phyloP scores from a whole-genome alignment of 2,329 filamentous ascomycete genomes.

The Xylariaceae sp. region DNA sequence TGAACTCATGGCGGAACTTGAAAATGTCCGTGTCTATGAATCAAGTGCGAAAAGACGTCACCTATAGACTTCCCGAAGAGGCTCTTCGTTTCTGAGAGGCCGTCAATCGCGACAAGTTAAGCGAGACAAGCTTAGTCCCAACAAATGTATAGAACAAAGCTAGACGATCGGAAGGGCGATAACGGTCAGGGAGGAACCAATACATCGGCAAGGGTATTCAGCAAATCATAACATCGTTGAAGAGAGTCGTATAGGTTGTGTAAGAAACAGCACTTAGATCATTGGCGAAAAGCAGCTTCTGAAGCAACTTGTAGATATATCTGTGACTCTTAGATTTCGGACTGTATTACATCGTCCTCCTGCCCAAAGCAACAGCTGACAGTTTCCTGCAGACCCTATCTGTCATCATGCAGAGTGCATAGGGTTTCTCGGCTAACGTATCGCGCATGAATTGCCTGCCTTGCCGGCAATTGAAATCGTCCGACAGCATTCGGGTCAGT shows the following conservation, averaged over 20 bases:
- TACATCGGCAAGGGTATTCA: neutral
- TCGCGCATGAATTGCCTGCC: too few species aligned
- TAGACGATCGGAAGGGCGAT: neutral
- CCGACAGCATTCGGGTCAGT: slow-evolving; percentile 5
- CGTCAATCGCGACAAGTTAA: neutral
- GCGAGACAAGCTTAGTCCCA: neutral
- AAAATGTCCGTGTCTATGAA: too few species aligned
- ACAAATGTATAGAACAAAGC: neutral
- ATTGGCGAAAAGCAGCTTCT: too few species aligned
- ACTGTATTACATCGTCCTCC: neutral
- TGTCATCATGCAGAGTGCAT: slow-evolving; percentile 1
- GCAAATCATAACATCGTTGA: slow-evolving; percentile 2
- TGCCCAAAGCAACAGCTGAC: slow-evolving; percentile 6
- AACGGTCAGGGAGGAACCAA: slow-evolving; percentile 2
- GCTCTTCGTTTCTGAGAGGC: neutral
- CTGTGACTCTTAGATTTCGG: neutral
- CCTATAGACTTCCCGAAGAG: neutral
- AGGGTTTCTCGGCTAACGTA: neutral
- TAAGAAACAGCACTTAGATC: too few species aligned
- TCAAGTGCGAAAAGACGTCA: too few species aligned
- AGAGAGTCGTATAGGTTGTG: neutral
- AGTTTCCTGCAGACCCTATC: slow-evolving; percentile 5
- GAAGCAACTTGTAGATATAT: neutral
- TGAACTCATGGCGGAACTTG: slow-evolving; percentile 8
- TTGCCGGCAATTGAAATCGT: neutral